A percentile compares a stretch with the other conserved stretches of the same genome.
phyloP scores from a whole-genome alignment of 176 grass and related monocot species.

The Stipa capillata region DNA sequence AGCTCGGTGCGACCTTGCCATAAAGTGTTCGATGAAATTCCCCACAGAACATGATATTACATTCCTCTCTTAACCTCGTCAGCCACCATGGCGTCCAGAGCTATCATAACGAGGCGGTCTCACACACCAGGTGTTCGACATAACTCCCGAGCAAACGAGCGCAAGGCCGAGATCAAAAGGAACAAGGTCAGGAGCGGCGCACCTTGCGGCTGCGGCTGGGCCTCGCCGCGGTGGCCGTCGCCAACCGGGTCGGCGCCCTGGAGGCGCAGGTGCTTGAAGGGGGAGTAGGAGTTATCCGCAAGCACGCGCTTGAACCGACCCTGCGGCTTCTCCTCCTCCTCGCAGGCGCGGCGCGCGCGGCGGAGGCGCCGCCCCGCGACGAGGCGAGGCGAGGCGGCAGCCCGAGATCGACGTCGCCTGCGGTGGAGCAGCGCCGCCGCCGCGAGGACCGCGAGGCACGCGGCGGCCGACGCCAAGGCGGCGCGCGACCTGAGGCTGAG shows the following conservation, averaged over 20 bases:
- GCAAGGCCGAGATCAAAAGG: background rate
- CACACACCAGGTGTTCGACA: background rate
- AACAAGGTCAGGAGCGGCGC: background rate
- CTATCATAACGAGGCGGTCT: background rate
- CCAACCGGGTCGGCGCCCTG: conserved; percentile 10
- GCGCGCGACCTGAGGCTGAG: conserved; percentile 41
- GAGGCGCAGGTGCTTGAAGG: conserved; percentile 70
- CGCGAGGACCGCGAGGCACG: conserved; percentile 27
- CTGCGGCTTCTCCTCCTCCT: conserved; percentile 69
- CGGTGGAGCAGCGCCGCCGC: conserved; percentile 35
- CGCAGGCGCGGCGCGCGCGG: conserved; percentile 35
- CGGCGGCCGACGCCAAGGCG: conserved; percentile 4
- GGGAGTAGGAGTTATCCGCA: conserved; percentile 73
- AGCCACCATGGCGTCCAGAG: background rate
- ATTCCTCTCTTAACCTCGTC: background rate
- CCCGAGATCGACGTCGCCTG: background rate
- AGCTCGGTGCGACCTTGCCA: background rate
- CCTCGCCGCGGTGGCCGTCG: background rate
- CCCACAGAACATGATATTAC: background rate
- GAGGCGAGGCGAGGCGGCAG: background rate
- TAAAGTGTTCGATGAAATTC: conserved; percentile 8
- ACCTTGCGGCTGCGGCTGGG: background rate
- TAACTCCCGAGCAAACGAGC: background rate
- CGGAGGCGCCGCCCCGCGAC: background rate
- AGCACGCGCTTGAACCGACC: conserved; percentile 68